phyloP scores from a whole-genome alignment of 2,329 filamentous ascomycete species.

The Fusarium mangiferae region DNA sequence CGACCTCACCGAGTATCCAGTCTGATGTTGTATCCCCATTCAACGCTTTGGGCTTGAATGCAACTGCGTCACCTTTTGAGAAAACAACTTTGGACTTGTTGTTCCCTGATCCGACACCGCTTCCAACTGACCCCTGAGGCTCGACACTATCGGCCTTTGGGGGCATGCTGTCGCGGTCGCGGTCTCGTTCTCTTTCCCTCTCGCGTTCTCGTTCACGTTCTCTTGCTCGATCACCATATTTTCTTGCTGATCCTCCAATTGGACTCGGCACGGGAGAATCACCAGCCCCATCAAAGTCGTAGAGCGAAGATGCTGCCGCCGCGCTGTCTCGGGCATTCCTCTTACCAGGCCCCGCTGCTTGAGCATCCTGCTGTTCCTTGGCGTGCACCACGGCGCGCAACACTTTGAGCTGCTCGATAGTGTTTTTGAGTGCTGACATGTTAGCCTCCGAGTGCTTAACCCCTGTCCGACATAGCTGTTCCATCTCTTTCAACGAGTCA shows the following conservation, averaged over 20 bases:
- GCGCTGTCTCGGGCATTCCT: conserved; percentile 40
- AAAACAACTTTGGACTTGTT: conserved; percentile 65
- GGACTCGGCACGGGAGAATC: conserved; percentile 60
- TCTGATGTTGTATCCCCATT: conserved; percentile 61
- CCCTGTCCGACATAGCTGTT: conserved; percentile 55
- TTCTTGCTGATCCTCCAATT: conserved; percentile 49
- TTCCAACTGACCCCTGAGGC: conserved; percentile 57
- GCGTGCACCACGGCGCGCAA: conserved; percentile 56
- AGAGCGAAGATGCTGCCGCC: conserved; percentile 51
- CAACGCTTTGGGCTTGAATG: conserved; percentile 69
- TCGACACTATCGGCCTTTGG: conserved; percentile 67
- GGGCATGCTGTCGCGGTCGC: conserved; percentile 53
- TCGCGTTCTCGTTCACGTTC: conserved; percentile 53
- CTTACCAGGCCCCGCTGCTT: conserved; percentile 47
- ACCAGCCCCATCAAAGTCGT: conserved; percentile 57
- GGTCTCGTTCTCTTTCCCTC: conserved; percentile 44
- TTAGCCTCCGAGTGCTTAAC: conserved; percentile 55
- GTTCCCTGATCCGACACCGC: conserved; percentile 44
- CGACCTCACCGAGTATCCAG: conserved; percentile 83
- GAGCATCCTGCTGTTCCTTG: conserved; percentile 54
- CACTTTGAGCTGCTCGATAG: conserved; percentile 57
- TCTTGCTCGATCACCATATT: conserved; percentile 51
- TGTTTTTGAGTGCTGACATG: conserved; percentile 48
- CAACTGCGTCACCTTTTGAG: conserved; percentile 71
- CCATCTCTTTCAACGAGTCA: conserved; percentile 55